Evolutionary conservation across 2,329 filamentous ascomycete genomes (phyloP), one percentile per base, ranked within the genome.

Genomic region (Fusarium virguliforme): DNA sequence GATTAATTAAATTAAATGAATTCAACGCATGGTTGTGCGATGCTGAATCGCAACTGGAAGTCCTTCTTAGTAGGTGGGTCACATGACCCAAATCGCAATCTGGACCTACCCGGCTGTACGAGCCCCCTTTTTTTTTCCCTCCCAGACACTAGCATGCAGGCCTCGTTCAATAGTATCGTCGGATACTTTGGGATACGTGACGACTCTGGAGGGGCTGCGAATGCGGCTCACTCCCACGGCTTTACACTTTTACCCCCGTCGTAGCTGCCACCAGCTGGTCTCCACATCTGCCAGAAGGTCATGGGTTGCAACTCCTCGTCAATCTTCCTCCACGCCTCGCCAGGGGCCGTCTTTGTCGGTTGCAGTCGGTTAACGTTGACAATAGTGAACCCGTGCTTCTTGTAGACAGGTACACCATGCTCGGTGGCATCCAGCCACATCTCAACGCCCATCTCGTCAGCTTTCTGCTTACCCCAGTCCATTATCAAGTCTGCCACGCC

Each of bases 401-500:
- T 35, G 51, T 75, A 75, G 12, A 74, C 67, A 5, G 71, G 67
- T 1, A 74, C 65, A 0, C 73, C 73, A n/a, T 68, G 67, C 26
- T 72, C 60, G 8, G 71, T 74, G 3, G 72, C 67, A 40, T 74
- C 72, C 1, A 74, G 60, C 73, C 72, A 75, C 18, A 75, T 69
- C 30, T 75, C 72, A 8, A 73, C 66, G 2, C 70, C 72, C 72
- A 74, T 66, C 46, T 74, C 71, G n/a, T 74, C 72, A 10, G 72
- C 72, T 8, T 73, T 74, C n/a, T 71, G 43, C 38, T 65, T 74
- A 15, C 73, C 73, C 73, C 72, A 74, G 24, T 56, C 30, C 64
- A 75, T 48, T 7, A 75, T 68, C 4, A 74, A 10, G 37, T 72
- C 64, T 8, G 72, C 68, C 35, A 74, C 72, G 18, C 72, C 73